Evolutionary conservation across 2,329 filamentous ascomycete species (phyloP), one percentile per base, ranked within the genome.

Genomic region (Stachybotrys chartarum): DNA sequence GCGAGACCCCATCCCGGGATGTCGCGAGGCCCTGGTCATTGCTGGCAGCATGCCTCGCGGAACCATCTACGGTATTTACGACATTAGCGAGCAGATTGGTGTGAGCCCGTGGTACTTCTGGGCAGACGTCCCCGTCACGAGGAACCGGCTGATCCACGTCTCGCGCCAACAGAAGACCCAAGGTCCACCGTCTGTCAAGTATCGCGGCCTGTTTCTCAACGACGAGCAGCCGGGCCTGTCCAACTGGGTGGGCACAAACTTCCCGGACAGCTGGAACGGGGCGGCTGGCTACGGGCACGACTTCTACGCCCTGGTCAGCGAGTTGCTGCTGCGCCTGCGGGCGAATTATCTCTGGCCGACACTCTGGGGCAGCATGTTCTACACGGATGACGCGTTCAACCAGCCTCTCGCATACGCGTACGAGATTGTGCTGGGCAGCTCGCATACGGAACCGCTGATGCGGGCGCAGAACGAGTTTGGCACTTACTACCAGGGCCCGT

Each of bases 311-410:
- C 79, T 81, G 18, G 81, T 91, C 18, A 90, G 88, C 58, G 88
- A 91, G 70, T 74, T 91, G 1, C 71, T 90, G 1, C 79, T 91
- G 6, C 79, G 88, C 7, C 75, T 88, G 31, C 79, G 83, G 44
- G 87, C 87, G 16, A 91, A 91, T 68, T 90, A 90, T 63, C 73
- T 91, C 52, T 91, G 88, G 87, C 88, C 87, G 0, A 80, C 86
- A 1, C 76, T 83, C 66, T 91, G 87, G 88, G 81, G 78, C 6
- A 81, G 78, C 59, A 88, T 89, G 78, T 88, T 90, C 63, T 83
- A 85, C 64, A 79, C 88, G 1, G 88, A 91, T 58, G 87, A 91
- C 64, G 75, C 81, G 3, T 75, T 78, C 32, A 90, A 85, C 61
- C 85, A 88, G 64, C 81, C 84, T 0, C 76, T 88, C 6, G 85